These are phyloP conservation scores for Citrullus amarus DNA, from an alignment of 306 rosid species.

Conservation along the genomic window DNA sequence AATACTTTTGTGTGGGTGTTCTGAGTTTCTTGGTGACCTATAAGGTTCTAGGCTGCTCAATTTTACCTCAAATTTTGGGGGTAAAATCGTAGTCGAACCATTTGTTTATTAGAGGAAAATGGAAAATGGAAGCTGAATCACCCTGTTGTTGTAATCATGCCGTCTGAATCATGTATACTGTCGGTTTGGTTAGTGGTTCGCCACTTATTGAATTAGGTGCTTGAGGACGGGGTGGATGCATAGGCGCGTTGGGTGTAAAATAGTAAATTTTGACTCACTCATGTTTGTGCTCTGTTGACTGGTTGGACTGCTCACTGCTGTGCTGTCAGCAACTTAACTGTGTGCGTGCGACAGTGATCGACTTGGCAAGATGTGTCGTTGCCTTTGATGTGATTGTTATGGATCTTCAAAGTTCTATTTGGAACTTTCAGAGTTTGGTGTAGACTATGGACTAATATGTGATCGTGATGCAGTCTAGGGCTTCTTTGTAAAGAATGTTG, in stretches of 20 bases:
- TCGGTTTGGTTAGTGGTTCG: neutral
- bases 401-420: neutral
- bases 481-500: neutral
- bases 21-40: neutral
- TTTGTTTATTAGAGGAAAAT: neutral
- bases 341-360: neutral
- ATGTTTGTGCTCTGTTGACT: too few relatives aligned
- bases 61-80: neutral
- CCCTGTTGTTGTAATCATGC: neutral
- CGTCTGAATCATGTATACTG: too few relatives aligned
- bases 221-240: neutral
- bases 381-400: neutral
- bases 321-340: neutral
- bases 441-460: neutral
- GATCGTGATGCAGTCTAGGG: neutral
- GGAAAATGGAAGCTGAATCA: neutral
- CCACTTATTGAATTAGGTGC: neutral
- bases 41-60: too few relatives aligned
- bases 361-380: neutral
- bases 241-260: neutral
- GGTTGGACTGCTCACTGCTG: neutral
- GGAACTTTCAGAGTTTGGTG: neutral
- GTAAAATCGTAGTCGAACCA: neutral
- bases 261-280: neutral
- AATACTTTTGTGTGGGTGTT: neutral